Percentiles rank a stretch among this genome's conserved stretches.
Conservation (phyloP, 768 basidiomycete genomes). For the Hemileccinum impolitum region DNA sequence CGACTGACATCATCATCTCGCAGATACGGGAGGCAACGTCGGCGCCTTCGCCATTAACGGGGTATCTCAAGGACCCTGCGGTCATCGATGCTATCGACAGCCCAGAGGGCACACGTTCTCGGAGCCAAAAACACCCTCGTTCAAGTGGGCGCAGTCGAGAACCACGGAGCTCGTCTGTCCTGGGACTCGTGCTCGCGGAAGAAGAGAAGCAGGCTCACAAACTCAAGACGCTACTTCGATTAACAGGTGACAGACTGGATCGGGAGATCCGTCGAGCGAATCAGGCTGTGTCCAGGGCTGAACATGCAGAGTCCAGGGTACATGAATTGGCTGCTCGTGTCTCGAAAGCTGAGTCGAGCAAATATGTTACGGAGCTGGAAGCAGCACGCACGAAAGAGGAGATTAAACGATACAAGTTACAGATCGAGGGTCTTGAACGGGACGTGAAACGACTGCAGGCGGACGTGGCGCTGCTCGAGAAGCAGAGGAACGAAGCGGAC, state of each 20-base stretch:
- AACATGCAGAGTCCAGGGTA: slow-evolving; percentile 47
- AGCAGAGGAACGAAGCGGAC: slow-evolving; percentile 40
- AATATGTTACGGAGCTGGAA: slow-evolving; percentile 38
- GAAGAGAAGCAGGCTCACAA: slow-evolving; percentile 57
- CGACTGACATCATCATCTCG: slow-evolving; percentile 32
- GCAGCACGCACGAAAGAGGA: slow-evolving; percentile 44
- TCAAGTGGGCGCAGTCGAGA: slow-evolving; percentile 33
- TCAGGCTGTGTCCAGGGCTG: slow-evolving; percentile 47
- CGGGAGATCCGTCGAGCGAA: slow-evolving; percentile 54
- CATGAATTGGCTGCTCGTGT: slow-evolving; percentile 39
- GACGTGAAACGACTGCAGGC: slow-evolving; percentile 38
- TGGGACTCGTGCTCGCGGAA: slow-evolving; percentile 45
- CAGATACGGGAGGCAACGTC: slow-evolving; percentile 44
- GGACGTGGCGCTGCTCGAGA: slow-evolving; percentile 33
- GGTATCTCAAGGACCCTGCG: slow-evolving; percentile 44
- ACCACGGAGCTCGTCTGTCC: slow-evolving; percentile 36
- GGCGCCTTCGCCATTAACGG: slow-evolving; percentile 43
- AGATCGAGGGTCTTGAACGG: slow-evolving; percentile 45
- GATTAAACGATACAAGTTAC: slow-evolving; percentile 42
- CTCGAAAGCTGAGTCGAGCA: slow-evolving; percentile 40
- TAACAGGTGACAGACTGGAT: slow-evolving; percentile 52
- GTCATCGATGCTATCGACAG: slow-evolving; percentile 35
- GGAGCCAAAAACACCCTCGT: slow-evolving; percentile 21
- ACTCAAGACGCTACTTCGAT: slow-evolving; percentile 50
- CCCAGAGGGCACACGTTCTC: slow-evolving; percentile 26